Evolutionary conservation across 306 rosid species (phyloP).

Genomic region (apple (Malus domestica)): DNA sequence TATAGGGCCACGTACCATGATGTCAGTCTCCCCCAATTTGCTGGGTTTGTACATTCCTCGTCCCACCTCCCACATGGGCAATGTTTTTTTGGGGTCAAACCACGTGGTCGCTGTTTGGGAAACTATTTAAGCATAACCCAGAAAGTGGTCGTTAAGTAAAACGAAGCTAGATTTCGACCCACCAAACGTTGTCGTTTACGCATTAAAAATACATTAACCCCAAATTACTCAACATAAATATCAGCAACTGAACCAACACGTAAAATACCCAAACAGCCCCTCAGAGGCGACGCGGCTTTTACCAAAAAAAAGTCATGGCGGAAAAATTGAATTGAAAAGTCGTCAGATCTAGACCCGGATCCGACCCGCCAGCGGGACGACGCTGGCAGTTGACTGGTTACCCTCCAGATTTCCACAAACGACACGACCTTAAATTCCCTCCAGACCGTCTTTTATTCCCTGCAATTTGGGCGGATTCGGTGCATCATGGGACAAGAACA

Average conservation of each 20-base stretch:
- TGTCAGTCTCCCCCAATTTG: neutral
- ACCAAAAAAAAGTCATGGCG: neutral
- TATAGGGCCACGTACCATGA: neutral
- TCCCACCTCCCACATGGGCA: neutral
- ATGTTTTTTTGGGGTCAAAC: neutral
- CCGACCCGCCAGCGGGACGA: slow-evolving; percentile 1
- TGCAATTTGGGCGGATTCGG: neutral
- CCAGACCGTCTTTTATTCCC: neutral
- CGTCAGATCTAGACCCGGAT: neutral
- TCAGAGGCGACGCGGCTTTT: neutral
- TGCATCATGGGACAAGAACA: neutral
- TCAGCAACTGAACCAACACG: neutral
- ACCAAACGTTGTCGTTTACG: neutral
- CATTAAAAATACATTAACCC: neutral
- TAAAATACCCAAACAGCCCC: neutral
- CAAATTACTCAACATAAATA: neutral
- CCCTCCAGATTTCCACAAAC: slow-evolving; percentile 1
- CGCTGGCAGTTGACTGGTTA: slow-evolving; percentile 6
- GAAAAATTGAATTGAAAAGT: neutral
- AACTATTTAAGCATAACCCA: neutral
- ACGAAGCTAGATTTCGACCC: neutral
- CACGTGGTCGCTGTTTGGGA: neutral
- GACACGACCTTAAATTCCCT: slow-evolving; percentile 3
- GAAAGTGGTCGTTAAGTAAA: neutral
- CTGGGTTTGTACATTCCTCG: neutral